These are phyloP conservation scores for Cadophora luteo-olivacea DNA, from an alignment of 2,329 filamentous ascomycete species.

Conservation along the genomic window DNA sequence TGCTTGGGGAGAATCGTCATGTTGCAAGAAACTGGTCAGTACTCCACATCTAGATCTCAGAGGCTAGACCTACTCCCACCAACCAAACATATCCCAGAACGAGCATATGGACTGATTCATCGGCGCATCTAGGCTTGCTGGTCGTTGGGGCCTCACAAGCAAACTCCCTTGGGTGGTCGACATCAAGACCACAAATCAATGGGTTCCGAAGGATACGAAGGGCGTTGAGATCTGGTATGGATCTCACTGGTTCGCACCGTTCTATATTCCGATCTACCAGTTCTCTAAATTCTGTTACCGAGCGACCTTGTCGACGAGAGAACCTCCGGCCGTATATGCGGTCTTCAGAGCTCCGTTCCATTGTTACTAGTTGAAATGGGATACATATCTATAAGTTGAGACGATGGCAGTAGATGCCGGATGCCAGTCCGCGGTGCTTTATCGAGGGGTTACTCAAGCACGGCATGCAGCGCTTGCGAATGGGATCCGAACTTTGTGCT, in stretches of 20 bases:
- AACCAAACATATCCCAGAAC: too few species aligned
- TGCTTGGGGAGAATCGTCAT: not conserved
- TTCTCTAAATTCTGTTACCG: not conserved
- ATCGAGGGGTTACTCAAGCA: too few species aligned
- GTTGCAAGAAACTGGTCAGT: conserved; percentile 8
- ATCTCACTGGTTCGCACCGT: not conserved
- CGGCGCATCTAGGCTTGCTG: not conserved
- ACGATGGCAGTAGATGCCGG: not conserved
- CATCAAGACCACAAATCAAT: not conserved
- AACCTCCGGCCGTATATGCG: not conserved
- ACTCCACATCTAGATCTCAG: too few species aligned
- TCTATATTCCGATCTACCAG: not conserved
- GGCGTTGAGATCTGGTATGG: conserved; percentile 2
- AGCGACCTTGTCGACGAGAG: not conserved
- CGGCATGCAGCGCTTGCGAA: too few species aligned
- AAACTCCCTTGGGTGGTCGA: conserved; percentile 9
- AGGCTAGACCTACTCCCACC: too few species aligned
- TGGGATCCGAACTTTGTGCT: not conserved
- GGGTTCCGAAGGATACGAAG: not conserved
- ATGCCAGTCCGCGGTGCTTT: not conserved
- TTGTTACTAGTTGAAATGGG: not conserved
- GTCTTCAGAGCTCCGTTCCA: not conserved
- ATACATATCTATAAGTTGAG: not conserved
- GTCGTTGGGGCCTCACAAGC: not conserved
- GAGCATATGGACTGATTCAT: too few species aligned